These are phyloP conservation scores for Blepharisma japonicum DNA, from an alignment of 73 alveolate species.

Conservation along the genomic window DNA sequence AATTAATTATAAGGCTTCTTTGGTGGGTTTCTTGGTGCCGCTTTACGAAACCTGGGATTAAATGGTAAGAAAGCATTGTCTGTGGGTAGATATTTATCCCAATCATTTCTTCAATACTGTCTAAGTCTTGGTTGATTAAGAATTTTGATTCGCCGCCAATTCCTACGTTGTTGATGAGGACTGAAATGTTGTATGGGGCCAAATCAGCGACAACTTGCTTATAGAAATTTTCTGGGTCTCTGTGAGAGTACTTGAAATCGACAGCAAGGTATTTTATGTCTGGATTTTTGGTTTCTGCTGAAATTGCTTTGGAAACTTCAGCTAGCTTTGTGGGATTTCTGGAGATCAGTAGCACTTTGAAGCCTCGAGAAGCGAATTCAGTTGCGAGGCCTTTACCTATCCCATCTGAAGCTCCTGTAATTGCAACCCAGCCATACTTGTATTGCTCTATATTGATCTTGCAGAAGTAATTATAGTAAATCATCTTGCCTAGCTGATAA, in stretches of 20 bases:
- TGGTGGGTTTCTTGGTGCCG: neutral
- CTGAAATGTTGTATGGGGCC: constrained; percentile 21
- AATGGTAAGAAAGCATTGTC: constrained; percentile 6
- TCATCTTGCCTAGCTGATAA: neutral
- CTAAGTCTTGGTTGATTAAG: neutral
- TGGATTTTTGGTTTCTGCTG: neutral
- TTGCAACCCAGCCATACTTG: constrained; percentile 34
- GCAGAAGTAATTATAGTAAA: constrained; percentile 1
- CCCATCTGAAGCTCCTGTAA: constrained; percentile 43
- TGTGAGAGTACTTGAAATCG: constrained; percentile 26
- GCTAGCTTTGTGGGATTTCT: constrained; percentile 37
- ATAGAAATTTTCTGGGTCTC: constrained; percentile 25
- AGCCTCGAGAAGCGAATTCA: constrained; percentile 35
- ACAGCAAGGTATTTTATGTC: constrained; percentile 1
- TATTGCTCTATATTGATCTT: neutral
- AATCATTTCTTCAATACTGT: neutral
- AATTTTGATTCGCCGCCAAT: neutral
- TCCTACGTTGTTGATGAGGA: constrained; percentile 29
- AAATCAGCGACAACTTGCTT: neutral
- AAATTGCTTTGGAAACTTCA: neutral
- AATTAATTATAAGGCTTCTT: neutral
- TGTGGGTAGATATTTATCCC: constrained; percentile 26
- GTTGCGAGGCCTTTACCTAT: constrained; percentile 36
- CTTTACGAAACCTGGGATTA: neutral
- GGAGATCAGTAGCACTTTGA: constrained; percentile 28